Evolutionary conservation across 495 filamentous ascomycete species (phyloP), one percentile per base, ranked within the genome.

Genomic region (Aspergillus hancockii): DNA sequence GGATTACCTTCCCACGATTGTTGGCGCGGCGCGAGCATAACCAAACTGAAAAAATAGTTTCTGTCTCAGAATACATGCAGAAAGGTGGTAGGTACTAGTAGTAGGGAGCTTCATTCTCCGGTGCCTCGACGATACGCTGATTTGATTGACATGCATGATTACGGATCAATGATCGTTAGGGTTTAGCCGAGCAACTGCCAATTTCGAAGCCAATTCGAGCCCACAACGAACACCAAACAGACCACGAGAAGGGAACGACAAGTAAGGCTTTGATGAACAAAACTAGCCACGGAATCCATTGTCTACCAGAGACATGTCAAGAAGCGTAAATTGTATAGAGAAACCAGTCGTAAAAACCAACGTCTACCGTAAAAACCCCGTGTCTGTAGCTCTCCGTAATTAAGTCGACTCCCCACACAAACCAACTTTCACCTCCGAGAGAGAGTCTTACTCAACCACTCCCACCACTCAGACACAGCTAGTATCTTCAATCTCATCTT

Each of bases 161-260:
- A 49, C 21, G 55, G 46, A 53, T 46, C 31, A 49, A 8, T 43
- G 51, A 63, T 64, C 57, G 61, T 77, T 77, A 76, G 75, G 75
- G 73, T 75, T 78, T 78, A 78, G 73, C 73, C 75, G 75, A 73
- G 75, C 67, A 72, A 70, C 65, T 60, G 65, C 65, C 49, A 56
- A 49, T 23, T 30, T 30, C 41, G 22, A 36, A 40, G 52, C 45
- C 58, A 53, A 46, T 41, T 61, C 62, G 63, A 47, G 51, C 63
- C 57, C 60, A 63, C 63, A 66, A 60, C 50, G 40, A 60, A 56
- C 58, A 41, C 49, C 21, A 8, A 32, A 21, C 49, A 30, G 14
- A 45, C 10, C 5, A 16, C 22, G 18, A 59, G 36, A 21, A 49
- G 18, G 54, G 36, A 21, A 49, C 34, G 22, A 8, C 34, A 25